These are phyloP conservation scores for Trichothecium sympodiale DNA, from an alignment of 2,329 filamentous ascomycete species.

Conservation along the genomic window DNA sequence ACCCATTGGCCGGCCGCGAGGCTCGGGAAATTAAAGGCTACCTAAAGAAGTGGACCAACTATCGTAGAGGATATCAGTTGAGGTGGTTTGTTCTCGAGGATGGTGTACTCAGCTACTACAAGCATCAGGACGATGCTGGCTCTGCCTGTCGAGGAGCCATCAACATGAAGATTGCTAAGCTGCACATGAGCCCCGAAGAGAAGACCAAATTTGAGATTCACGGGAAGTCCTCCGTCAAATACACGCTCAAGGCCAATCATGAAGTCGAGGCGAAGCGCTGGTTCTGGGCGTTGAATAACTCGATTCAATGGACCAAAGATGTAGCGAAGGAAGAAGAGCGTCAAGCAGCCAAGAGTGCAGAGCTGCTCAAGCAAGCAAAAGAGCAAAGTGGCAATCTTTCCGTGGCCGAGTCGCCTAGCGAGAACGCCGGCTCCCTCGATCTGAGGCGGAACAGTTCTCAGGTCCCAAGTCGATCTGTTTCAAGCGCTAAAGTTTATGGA, in stretches of 20 bases:
- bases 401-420: constrained; percentile 34
- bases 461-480: constrained; percentile 19
- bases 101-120: constrained; percentile 96
- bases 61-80: constrained; percentile 91
- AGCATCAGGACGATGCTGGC: constrained; percentile 94
- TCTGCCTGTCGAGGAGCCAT: constrained; percentile 95
- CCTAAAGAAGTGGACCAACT: constrained; percentile 99
- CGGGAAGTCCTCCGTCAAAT: constrained; percentile 97
- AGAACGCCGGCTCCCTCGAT: constrained; percentile 40
- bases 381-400: constrained; percentile 50
- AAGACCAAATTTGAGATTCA: constrained; percentile 97
- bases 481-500: constrained; percentile 14
- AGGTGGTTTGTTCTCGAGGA: constrained; percentile 98
- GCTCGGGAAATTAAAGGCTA: constrained; percentile 97
- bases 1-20: constrained; percentile 66
- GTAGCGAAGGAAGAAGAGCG: constrained; percentile 85
- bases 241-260: constrained; percentile 94
- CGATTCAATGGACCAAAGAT: constrained; percentile 96
- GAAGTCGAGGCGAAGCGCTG: constrained; percentile 96
- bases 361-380: constrained; percentile 68
- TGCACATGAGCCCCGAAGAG: constrained; percentile 94
- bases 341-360: constrained; percentile 62
- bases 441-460: constrained; percentile 32
- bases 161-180: constrained; percentile 92
- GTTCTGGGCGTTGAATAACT: constrained; percentile 99